Conservation (phyloP, 306 rosid genomes). For the Fagus crenata region DNA sequence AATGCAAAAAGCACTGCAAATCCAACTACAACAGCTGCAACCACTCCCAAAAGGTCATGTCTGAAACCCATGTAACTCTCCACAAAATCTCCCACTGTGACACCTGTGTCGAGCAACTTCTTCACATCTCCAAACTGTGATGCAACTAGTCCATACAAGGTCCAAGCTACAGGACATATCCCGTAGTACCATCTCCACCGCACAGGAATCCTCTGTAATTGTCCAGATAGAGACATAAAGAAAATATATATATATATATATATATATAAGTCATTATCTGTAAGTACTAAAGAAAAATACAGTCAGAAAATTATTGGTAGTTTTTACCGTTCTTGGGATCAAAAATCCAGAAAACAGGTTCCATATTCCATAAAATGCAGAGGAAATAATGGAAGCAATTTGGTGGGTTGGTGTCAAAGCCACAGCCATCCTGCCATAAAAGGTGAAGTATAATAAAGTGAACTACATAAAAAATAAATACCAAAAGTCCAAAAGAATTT, state of each 20-base stretch:
- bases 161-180: constrained; percentile 68
- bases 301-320: too few relatives aligned
- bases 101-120: constrained; percentile 12
- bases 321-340: constrained; percentile 51
- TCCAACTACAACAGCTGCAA: constrained; percentile 25
- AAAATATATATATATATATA: background rate
- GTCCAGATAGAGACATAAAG: background rate
- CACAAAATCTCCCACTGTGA: constrained; percentile 30
- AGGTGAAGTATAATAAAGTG: constrained; percentile 62
- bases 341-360: constrained; percentile 72
- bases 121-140: constrained; percentile 50
- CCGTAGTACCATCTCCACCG: constrained; percentile 89
- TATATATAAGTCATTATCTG: too few relatives aligned
- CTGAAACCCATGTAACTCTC: constrained; percentile 33
- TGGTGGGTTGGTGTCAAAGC: constrained; percentile 65
- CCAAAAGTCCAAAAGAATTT: constrained; percentile 52
- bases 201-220: constrained; percentile 55
- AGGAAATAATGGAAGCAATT: constrained; percentile 52
- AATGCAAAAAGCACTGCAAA: too few relatives aligned
- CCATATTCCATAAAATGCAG: constrained; percentile 58
- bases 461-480: constrained; percentile 62
- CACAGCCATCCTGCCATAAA: constrained; percentile 73
- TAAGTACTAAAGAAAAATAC: too few relatives aligned
- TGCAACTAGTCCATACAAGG: constrained; percentile 55
- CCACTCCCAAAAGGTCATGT: constrained; percentile 38